phyloP scores from a whole-genome alignment of 2,329 filamentous ascomycete genomes.

The Nigrograna mackinnonii region DNA sequence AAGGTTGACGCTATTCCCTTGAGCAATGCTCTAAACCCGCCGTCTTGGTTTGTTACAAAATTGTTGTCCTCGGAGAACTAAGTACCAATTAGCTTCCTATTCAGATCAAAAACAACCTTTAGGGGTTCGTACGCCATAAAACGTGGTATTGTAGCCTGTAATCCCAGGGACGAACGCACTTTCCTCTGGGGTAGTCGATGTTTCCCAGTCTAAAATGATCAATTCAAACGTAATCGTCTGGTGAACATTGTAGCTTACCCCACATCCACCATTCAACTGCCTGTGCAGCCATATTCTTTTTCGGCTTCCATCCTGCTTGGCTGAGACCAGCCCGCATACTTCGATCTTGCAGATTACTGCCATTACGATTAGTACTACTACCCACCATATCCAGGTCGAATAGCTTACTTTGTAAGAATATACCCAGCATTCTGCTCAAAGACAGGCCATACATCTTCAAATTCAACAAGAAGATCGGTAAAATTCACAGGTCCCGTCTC shows the following conservation, averaged over 20 bases:
- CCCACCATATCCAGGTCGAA: too few species aligned
- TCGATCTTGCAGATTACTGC: constrained; percentile 65
- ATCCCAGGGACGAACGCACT: constrained; percentile 60
- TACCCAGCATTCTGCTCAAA: constrained; percentile 59
- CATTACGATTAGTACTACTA: too few species aligned
- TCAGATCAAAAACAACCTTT: too few species aligned
- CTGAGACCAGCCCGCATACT: constrained; percentile 62
- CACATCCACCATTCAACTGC: constrained; percentile 65
- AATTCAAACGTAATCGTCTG: neutral
- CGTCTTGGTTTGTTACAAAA: constrained; percentile 63
- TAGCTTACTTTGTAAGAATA: constrained; percentile 59
- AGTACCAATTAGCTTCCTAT: too few species aligned
- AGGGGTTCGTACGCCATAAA: too few species aligned
- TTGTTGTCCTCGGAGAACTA: constrained; percentile 66
- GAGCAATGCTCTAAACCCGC: constrained; percentile 64
- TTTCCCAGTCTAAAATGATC: constrained; percentile 57
- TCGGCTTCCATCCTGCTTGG: constrained; percentile 66
- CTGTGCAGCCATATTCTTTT: constrained; percentile 57
- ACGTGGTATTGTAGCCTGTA: constrained; percentile 63
- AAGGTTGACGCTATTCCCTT: constrained; percentile 62
- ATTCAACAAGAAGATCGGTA: constrained; percentile 53
- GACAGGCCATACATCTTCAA: constrained; percentile 49
- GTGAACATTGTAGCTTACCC: constrained; percentile 10
- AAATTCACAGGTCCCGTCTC: constrained; percentile 60
- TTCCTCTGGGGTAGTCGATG: constrained; percentile 60